Evolutionary conservation across 1,284 basidiomycete species (phyloP), one percentile per base, ranked within the genome.

Genomic region (Ceratobasidium sp.): DNA sequence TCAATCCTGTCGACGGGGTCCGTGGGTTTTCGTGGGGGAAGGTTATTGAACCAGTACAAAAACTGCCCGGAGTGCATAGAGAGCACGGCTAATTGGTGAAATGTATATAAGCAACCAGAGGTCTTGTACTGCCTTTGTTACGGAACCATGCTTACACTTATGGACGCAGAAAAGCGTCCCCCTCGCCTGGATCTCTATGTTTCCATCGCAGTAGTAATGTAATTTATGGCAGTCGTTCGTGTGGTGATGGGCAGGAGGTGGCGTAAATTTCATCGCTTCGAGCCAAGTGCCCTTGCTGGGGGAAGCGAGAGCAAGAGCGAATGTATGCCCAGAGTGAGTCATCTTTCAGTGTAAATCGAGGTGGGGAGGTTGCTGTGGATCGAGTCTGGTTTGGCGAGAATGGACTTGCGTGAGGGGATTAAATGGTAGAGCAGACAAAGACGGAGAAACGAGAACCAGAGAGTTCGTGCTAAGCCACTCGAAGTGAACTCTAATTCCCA

Each of bases 121-220:
- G n/a, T n/a, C n/a, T n/a, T n/a, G n/a, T n/a, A n/a, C n/a, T 6
- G 48, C 48, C 20, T 20, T 20, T 65, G 13, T n/a, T 13, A 38
- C 7, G 17, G 61, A 59, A 23, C 20, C 3, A n/a, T 59, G 56
- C 62, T n/a, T 7, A 65, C 62, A 65, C 46, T 65, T 42, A 20
- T 65, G 62, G 7, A 65, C 62, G 17, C 13, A 5, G 17, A 65
- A 65, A 20, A 42, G 28, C 23, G 28, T 46, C 17, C 62, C 62
- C 42, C 28, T 3, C 12, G 46, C 13, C 9, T 65, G 1, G 20
- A 65, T 7, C 5, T 10, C 7, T 40, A 65, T 4, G 23, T 65
- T 65, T 3, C 62, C 62, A 46, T 65, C 62, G 12, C 42, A 4
- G 42, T 65, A 65, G 42, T 12, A 38, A 38, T 64, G 61, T 33